phyloP scores from a whole-genome alignment of 2,329 filamentous ascomycete species.

The Fusarium sacchari region DNA sequence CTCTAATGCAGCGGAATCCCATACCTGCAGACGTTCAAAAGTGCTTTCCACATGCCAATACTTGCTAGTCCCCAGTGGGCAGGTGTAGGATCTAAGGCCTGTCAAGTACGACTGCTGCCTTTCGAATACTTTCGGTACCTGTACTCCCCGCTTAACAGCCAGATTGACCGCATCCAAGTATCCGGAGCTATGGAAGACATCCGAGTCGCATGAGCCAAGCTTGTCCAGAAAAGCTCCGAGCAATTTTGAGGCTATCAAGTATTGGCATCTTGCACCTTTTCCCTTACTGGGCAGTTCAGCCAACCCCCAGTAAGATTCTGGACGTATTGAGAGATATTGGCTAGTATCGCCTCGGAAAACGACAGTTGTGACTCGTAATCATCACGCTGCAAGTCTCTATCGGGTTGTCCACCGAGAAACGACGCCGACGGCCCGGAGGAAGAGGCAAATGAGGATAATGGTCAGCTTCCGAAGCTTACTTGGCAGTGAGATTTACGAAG shows the following conservation, averaged over 20 bases:
- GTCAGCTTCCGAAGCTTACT: not conserved
- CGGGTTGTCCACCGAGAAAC: accelerated
- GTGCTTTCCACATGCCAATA: accelerated
- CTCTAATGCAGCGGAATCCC: accelerated
- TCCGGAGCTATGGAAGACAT: accelerated
- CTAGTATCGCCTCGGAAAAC: too few species aligned
- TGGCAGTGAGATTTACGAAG: not conserved
- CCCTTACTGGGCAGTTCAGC: not conserved
- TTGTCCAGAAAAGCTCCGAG: accelerated
- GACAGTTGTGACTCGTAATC: accelerated
- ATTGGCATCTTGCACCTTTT: not conserved
- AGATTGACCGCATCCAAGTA: not conserved
- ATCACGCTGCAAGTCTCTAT: not conserved
- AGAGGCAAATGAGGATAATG: accelerated
- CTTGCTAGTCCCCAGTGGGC: not conserved
- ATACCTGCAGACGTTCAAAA: accelerated
- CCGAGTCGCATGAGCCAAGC: accelerated
- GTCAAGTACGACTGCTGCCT: accelerated
- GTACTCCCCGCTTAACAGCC: accelerated
- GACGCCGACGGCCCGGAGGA: not conserved
- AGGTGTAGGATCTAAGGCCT: not conserved
- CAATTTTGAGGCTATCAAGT: accelerated
- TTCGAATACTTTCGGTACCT: not conserved
- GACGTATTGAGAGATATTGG: too few species aligned
- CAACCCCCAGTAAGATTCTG: not conserved